These are phyloP conservation scores for Phaeosphaeria sp. DNA, from an alignment of 2,329 filamentous ascomycete species.

Conservation along the genomic window DNA sequence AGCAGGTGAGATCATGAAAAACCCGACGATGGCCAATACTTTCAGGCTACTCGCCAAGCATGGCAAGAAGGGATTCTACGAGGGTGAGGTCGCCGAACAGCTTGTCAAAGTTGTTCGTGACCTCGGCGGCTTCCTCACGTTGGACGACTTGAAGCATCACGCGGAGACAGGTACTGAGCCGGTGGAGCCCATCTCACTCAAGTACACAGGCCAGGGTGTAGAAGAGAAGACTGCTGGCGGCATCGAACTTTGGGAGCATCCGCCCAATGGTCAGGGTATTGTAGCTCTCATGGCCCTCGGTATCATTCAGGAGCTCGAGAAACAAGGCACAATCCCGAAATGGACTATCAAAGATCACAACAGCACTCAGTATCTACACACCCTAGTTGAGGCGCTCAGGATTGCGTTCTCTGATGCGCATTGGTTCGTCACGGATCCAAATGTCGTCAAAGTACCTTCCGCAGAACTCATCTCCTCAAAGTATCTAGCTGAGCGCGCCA, in stretches of 20 bases:
- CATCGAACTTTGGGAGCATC: conserved; percentile 93
- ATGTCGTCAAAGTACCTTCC: conserved; percentile 72
- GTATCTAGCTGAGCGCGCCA: conserved; percentile 76
- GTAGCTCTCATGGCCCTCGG: conserved; percentile 94
- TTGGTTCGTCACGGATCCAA: conserved; percentile 91
- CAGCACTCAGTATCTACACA: conserved; percentile 75
- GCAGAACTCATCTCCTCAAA: conserved; percentile 71
- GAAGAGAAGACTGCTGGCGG: conserved; percentile 59
- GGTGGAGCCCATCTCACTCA: conserved; percentile 84
- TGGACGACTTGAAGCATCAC: conserved; percentile 83
- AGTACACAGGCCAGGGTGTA: conserved; percentile 72
- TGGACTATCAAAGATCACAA: conserved; percentile 81
- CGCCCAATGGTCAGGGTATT: conserved; percentile 94
- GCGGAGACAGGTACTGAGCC: conserved; percentile 75
- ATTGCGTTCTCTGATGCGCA: conserved; percentile 88
- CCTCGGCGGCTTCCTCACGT: conserved; percentile 77
- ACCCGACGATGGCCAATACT: conserved; percentile 79
- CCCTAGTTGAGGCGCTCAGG: conserved; percentile 83
- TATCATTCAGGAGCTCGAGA: conserved; percentile 86
- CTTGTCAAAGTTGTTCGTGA: conserved; percentile 79
- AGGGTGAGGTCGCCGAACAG: conserved; percentile 80
- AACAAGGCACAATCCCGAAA: conserved; percentile 72
- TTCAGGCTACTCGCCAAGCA: conserved; percentile 80
- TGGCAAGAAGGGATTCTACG: conserved; percentile 91
- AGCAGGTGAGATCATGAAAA: conserved; percentile 88